Evolutionary conservation across 768 basidiomycete genomes (phyloP).

Genomic region (Xanthoconium purpureum): DNA sequence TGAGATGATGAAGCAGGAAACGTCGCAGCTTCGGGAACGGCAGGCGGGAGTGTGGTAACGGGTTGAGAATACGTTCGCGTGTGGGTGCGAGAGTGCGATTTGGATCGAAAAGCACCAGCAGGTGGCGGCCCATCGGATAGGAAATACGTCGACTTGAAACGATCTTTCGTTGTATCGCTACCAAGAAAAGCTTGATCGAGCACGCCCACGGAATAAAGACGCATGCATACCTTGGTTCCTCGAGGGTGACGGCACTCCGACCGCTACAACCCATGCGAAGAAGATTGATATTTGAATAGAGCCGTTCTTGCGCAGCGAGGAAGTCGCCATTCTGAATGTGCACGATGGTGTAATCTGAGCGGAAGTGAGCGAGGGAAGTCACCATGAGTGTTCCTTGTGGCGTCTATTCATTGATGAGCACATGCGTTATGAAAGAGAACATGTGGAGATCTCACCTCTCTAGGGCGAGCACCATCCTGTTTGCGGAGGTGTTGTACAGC

Average conservation of each 20-base stretch:
- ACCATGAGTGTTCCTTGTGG: constrained; percentile 69
- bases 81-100: constrained; percentile 30
- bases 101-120: constrained; percentile 24
- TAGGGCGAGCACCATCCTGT: constrained; percentile 68
- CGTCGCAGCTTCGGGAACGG: constrained; percentile 21
- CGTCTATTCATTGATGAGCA: constrained; percentile 40
- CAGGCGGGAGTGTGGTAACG: constrained; percentile 20
- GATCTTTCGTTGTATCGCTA: constrained; percentile 77
- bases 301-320: constrained; percentile 56
- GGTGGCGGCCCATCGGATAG: constrained; percentile 42
- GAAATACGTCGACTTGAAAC: constrained; percentile 70
- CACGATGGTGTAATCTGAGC: constrained; percentile 83
- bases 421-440: not conserved
- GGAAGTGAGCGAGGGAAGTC: constrained; percentile 84
- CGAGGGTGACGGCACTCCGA: constrained; percentile 72
- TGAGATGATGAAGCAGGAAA: constrained; percentile 24
- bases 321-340: constrained; percentile 69
- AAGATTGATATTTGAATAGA: constrained; percentile 80
- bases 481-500: constrained; percentile 59
- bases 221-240: constrained; percentile 57
- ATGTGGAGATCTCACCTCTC: constrained; percentile 42
- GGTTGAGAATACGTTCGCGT: constrained; percentile 31
- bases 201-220: constrained; percentile 4
- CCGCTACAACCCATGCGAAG: constrained; percentile 83
- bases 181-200: constrained; percentile 8